A percentile compares a stretch with the other conserved stretches of the same genome.
These are phyloP conservation scores for Prunella vulgaris DNA, from an alignment of 257 asterid species.

Conservation along the genomic window DNA sequence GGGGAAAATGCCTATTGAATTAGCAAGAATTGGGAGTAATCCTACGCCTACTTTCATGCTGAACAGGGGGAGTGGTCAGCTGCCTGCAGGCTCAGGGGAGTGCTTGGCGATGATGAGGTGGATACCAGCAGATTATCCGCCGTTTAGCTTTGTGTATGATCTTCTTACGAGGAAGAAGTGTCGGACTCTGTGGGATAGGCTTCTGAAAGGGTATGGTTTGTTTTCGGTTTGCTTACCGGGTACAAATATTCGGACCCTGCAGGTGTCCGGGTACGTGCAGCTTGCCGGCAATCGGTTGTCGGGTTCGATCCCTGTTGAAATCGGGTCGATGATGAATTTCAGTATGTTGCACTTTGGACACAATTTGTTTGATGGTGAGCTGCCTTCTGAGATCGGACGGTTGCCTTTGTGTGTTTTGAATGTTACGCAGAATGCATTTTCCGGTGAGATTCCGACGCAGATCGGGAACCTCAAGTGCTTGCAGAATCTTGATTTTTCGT, in stretches of 20 bases:
- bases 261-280: constrained; percentile 73
- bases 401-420: constrained; percentile 64
- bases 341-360: constrained; percentile 73
- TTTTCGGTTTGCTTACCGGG: constrained; percentile 75
- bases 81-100: constrained; percentile 76
- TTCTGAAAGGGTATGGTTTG: constrained; percentile 74
- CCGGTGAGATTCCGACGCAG: constrained; percentile 62
- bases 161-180: constrained; percentile 73
- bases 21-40: constrained; percentile 54
- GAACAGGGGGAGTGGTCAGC: constrained; percentile 35
- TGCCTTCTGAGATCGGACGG: constrained; percentile 45
- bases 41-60: constrained; percentile 51
- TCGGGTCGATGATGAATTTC: constrained; percentile 63
- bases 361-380: constrained; percentile 47
- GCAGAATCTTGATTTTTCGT: constrained; percentile 64
- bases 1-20: constrained; percentile 46
- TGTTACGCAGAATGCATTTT: constrained; percentile 47
- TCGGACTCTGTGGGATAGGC: constrained; percentile 54
- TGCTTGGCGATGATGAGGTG: constrained; percentile 81
- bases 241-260: constrained; percentile 39
- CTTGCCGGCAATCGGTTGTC: constrained; percentile 59
- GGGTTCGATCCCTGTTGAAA: constrained; percentile 62
- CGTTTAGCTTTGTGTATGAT: constrained; percentile 67
- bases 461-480: constrained; percentile 71
- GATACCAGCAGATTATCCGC: constrained; percentile 87